Evolutionary conservation across 495 filamentous ascomycete species (phyloP), one percentile per base, ranked within the genome.

Genomic region (Penicillium antarcticum): DNA sequence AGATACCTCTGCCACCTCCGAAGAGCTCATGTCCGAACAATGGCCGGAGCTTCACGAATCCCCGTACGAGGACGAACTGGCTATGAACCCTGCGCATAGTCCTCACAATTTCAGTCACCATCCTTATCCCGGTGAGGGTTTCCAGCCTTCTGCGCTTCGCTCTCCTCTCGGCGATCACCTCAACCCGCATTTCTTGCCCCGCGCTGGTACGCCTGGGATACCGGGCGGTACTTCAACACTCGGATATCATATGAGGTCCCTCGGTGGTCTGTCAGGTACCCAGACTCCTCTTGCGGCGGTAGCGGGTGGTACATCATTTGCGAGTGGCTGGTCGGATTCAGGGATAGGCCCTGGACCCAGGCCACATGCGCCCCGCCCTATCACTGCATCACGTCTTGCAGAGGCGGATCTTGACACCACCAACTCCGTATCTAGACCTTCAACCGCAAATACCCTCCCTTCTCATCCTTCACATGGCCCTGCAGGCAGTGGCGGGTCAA

Each of bases 221-320:
- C 87, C 88, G 1, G 90, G 90, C 39, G 88, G 88, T 19, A 90
- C 88, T 4, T 92, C 91, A 3, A 95, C 92, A 58, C 77, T 97
- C 19, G 86, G 88, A 56, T 97, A 97, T 65, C 92, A 96, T 67
- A 83, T 91, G 2, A 82, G 96, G 21, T 83, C 85, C 0, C 74
- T 85, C 5, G 88, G 87, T 0, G 74, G 72, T 7, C 76, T 95
- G 32, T 89, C 91, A 2, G 92, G 94, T 1, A 83, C 87, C 3
- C 85, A 90, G 41, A 97, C 92, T 2, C 94, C 92, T 0, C 79
- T 96, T 0, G 88, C 89, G 1, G 90, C 89, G 6, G 88, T 92
- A 5, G 88, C 89, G n/a, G 87, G 89, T 10, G 80, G 84, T 60
- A 68, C 75, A 14, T 75, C 78, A 7, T 79, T 81, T 37, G 71